Evolutionary conservation across 2,329 filamentous ascomycete species (phyloP).

Genomic region (Penicillium sp.): DNA sequence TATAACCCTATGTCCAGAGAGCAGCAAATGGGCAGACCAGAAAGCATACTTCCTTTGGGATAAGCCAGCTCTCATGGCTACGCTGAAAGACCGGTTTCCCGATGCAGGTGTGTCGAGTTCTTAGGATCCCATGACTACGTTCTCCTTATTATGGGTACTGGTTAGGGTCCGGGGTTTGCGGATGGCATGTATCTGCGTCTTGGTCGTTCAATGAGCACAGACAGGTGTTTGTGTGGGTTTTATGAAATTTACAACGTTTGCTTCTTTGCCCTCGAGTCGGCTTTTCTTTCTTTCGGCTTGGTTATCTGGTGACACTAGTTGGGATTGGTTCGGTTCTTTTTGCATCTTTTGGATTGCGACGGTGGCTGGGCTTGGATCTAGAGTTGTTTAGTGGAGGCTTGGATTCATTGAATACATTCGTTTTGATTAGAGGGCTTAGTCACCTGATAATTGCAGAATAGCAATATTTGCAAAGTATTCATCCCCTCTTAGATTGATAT

Average conservation of each 20-base stretch:
- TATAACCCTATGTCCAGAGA: constrained; percentile 13
- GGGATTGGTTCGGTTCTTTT: background rate
- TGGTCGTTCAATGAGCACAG: background rate
- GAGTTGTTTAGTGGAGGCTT: background rate
- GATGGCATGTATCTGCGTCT: background rate
- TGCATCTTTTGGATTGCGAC: background rate
- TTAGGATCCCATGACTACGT: background rate
- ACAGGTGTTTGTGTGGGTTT: background rate
- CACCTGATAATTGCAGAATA: too few relatives aligned
- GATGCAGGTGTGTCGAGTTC: background rate
- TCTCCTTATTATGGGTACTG: background rate
- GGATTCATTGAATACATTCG: too few relatives aligned
- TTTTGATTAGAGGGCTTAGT: too few relatives aligned
- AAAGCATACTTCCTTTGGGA: constrained; percentile 28
- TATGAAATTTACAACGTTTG: background rate
- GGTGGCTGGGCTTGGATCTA: background rate
- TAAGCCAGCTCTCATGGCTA: constrained; percentile 24
- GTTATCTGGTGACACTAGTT: background rate
- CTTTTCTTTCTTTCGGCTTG: background rate
- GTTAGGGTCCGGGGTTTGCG: background rate
- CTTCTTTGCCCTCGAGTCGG: background rate
- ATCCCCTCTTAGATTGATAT: too few relatives aligned
- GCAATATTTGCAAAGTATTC: too few relatives aligned
- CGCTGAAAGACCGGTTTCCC: constrained; percentile 10
- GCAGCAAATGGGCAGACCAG: constrained; percentile 22